Evolutionary conservation across 345 rosid species (phyloP), one percentile per base, ranked within the genome.

Genomic region (Physaria fendleri): DNA sequence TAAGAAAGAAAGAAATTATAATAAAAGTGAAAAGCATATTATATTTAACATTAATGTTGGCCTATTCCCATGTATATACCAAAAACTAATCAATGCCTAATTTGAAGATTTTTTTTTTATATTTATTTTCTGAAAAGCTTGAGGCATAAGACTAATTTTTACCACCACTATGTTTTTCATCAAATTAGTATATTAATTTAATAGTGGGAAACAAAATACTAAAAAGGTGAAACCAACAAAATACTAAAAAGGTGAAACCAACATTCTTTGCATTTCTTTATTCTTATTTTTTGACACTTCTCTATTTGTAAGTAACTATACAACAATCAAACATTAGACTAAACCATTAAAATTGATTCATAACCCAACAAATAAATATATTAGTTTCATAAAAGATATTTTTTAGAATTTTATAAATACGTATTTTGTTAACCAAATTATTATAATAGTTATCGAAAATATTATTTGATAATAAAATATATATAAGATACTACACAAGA

Each of bases 11-110:
- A 6, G 12, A 18, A 15, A 6, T 6, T 2, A 21, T 30, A 22
- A 39, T 6, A 8, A 43, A 28, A 28, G 34, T 28, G 35, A 45
- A 17, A 43, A 29, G 41, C 57, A 38, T 55, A 54, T 38, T 37
- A 60, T 43, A 35, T 18, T n/a, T n/a, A 69, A 38, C 43, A 54
- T 62, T 54, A 42, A 62, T 69, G 63, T 69, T 62, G 74, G 57
- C 28, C 51, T 54, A 69, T 54, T 62, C 56, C 24, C 57, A 61
- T 54, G 62, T 61, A 45, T 54, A 46, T 53, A 61, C 51, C 67
- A 38, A 61, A 61, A 69, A 54, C 3, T 30, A 38, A 62, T 62
- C 39, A 61, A 62, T 54, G 45, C 52, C 10, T 44, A 46, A 17
- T 45, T 44, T 27, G 14, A 50, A 10, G 2, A 2, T 35, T 35